Conservation (phyloP, 2,329 filamentous ascomycete species). For the Rhynchosporium agropyri region DNA sequence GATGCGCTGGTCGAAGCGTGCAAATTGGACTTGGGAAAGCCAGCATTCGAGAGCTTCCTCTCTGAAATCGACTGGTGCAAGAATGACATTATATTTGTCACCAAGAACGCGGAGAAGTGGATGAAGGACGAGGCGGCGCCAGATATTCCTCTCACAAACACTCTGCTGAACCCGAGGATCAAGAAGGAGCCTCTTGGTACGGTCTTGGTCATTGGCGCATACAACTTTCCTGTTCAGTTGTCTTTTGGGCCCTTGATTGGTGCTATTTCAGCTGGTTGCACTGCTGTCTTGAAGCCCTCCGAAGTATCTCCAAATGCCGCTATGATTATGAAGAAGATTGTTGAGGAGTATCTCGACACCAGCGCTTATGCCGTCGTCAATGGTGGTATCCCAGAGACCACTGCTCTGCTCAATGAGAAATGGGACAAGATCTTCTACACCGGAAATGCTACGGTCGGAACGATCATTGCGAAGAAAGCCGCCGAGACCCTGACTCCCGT, state of each 20-base stretch:
- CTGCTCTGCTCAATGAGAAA: constrained; percentile 79
- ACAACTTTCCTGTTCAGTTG: constrained; percentile 91
- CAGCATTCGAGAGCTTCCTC: constrained; percentile 71
- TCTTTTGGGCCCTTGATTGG: constrained; percentile 79
- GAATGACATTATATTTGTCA: constrained; percentile 78
- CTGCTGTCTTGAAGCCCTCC: constrained; percentile 86
- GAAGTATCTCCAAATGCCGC: constrained; percentile 78
- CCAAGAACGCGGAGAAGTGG: constrained; percentile 79
- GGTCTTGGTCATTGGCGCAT: constrained; percentile 85
- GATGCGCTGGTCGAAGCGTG: constrained; percentile 74
- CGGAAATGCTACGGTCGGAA: constrained; percentile 75
- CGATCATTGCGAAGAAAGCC: constrained; percentile 86
- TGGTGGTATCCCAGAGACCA: constrained; percentile 78
- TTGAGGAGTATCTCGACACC: constrained; percentile 75
- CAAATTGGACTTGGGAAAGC: constrained; percentile 77
- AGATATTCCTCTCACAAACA: constrained; percentile 70
- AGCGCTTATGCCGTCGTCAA: constrained; percentile 78
- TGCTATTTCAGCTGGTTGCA: constrained; percentile 90
- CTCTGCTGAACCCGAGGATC: constrained; percentile 72
- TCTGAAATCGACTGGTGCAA: constrained; percentile 78
- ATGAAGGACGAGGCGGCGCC: constrained; percentile 76
- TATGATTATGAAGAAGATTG: constrained; percentile 76
- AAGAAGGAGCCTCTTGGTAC: constrained; percentile 86
- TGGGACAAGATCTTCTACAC: constrained; percentile 99
- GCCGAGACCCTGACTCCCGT: constrained; percentile 87